Base-by-base conservation (phyloP, 192 early-diverging fungal genomes). In the Gamsiella multidivaricata region DNA sequence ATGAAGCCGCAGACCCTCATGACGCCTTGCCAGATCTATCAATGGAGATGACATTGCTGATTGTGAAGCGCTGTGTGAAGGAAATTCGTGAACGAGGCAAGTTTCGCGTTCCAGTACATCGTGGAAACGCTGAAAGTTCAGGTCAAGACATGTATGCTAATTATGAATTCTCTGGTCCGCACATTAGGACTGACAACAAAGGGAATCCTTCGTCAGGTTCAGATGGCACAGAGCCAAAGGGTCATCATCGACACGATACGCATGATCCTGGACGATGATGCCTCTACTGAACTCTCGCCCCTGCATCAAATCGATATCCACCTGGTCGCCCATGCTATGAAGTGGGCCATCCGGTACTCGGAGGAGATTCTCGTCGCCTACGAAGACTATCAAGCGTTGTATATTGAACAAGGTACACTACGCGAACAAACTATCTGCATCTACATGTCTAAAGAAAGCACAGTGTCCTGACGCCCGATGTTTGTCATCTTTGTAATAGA, bases 21-120 rank as follows among this genome's bases (percentile, higher is more conserved):
- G 31, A 54, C 7, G 45, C 54, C 0, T 23, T 55, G 12, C 74
- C 59, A 18, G 74, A 78, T 37, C 31, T 78, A n/a, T 78, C 74
- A 0, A 78, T 78, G 74, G 74, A 78, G 36, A 58, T 69, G 46
- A 69, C 74, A 7, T 25, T 69, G 17, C 23, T 78, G n/a, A 61
- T 78, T 15, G 66, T 69, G 6, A 78, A 69, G 41, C 74, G 74
- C 17, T 78, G 74, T 49, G 52, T 69, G 32, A 78, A 78, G 57
- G 74, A 78, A 29, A 78, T 78, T 22, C 74, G 74, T 51, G 74
- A 78, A 41, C 20, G 74, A 78, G 74, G 74, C 47, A 69, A 46
- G 41, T 59, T 3, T 18, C n/a, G 12, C 22, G 17, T 9, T 26
- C 5, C 20, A 31, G n/a, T n/a, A n/a, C n/a, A n/a, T n/a, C n/a